Conservation (phyloP, 2,329 filamentous ascomycete genomes). For the Nothophoma quercina region DNA sequence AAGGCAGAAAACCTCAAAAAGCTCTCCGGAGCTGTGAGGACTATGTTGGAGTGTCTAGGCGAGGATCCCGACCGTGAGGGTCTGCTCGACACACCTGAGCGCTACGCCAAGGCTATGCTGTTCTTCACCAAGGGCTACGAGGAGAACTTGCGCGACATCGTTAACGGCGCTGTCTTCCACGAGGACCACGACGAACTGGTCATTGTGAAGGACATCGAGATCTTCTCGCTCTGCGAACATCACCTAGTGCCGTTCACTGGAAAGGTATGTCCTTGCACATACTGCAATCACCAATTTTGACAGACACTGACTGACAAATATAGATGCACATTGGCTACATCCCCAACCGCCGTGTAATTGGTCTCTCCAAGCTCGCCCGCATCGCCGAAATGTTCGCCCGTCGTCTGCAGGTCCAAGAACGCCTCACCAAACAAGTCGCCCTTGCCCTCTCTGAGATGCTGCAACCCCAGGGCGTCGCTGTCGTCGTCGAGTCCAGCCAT, state of each 20-base stretch:
- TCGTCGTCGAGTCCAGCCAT: constrained; percentile 97
- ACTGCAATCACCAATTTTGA: too few relatives aligned
- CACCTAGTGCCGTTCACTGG: constrained; percentile 96
- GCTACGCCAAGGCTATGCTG: constrained; percentile 94
- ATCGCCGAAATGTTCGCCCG: constrained; percentile 98
- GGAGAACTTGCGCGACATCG: constrained; percentile 88
- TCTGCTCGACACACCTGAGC: constrained; percentile 72
- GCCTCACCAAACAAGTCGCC: constrained; percentile 94
- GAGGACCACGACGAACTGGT: constrained; percentile 98
- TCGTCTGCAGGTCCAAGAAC: constrained; percentile 93
- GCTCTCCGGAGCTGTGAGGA: constrained; percentile 68
- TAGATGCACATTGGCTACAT: constrained; percentile 99
- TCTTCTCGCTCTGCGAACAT: constrained; percentile 95
- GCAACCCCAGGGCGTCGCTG: constrained; percentile 91
- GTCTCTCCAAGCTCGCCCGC: constrained; percentile 92
- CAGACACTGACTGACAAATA: neutral
- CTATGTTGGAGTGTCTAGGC: constrained; percentile 70
- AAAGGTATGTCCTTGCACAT: constrained; percentile 67
- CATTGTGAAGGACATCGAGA: constrained; percentile 96
- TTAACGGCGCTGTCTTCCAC: constrained; percentile 93
- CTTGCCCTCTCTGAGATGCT: constrained; percentile 92
- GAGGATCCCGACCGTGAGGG: constrained; percentile 72
- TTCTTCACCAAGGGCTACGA: constrained; percentile 98
- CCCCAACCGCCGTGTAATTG: constrained; percentile 87
- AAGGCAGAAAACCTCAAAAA: constrained; percentile 65